A percentile compares a stretch with the other conserved stretches of the same genome.
These are phyloP conservation scores for Trypanosoma brucei DNA, from an alignment of 208 protist genomes.

Conservation along the genomic window DNA sequence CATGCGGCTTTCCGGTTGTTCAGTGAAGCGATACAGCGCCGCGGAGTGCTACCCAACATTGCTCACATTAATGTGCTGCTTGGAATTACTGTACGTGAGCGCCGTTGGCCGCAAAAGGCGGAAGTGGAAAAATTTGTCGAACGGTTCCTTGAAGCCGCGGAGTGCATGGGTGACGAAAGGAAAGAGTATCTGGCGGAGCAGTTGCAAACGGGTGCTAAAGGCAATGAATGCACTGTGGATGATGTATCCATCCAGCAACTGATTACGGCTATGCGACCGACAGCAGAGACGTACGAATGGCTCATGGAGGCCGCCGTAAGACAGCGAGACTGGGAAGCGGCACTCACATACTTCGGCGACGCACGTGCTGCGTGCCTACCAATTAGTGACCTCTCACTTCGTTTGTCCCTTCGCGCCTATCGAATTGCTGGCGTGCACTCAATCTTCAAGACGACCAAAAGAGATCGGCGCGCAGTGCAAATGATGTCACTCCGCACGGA, in stretches of 20 bases:
- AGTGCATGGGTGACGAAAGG: slow-evolving; percentile 27
- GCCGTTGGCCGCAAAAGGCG: slow-evolving; percentile 39
- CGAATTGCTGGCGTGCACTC: slow-evolving; percentile 22
- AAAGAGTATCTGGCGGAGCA: background rate
- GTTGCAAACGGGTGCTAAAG: background rate
- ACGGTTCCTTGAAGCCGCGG: slow-evolving; percentile 29
- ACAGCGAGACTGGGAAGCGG: slow-evolving; percentile 40
- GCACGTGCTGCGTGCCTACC: slow-evolving; percentile 27
- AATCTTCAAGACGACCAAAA: background rate
- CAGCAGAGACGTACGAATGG: slow-evolving; percentile 58
- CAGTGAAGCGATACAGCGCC: slow-evolving; percentile 40
- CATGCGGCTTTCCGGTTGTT: slow-evolving; percentile 47
- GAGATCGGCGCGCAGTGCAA: background rate
- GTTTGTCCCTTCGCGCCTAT: slow-evolving; percentile 36
- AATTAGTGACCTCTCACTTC: slow-evolving; percentile 37
- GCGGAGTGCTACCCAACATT: slow-evolving; percentile 52
- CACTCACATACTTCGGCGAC: slow-evolving; percentile 48
- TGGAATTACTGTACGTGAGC: slow-evolving; percentile 40
- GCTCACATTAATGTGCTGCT: slow-evolving; percentile 74
- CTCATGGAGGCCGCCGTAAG: slow-evolving; percentile 47
- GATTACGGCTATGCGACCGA: slow-evolving; percentile 35
- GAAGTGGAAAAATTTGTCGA: slow-evolving; percentile 55
- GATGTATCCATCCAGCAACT: background rate
- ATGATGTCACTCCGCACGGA: slow-evolving; percentile 29
- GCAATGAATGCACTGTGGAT: background rate